A percentile compares a stretch with the other conserved stretches of the same genome.
Conservation (phyloP, 2,329 filamentous ascomycete species). For the Podosphaera fusca region DNA sequence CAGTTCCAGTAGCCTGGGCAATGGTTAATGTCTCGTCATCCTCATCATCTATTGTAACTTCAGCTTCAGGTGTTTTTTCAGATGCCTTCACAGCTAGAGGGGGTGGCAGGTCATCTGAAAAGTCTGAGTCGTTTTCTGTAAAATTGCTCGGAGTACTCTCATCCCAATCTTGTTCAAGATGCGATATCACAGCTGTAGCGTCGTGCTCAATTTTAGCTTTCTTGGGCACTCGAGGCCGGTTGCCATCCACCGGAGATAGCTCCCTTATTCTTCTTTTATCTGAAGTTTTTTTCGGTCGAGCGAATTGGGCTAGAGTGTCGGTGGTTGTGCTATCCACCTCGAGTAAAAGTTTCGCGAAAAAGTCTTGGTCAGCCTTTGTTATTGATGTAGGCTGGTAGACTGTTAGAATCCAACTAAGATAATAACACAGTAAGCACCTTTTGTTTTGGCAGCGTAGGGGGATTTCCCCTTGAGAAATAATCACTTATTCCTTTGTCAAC, state of each 20-base stretch:
- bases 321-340: conserved; percentile 66
- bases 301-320: conserved; percentile 31
- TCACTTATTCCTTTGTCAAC: conserved; percentile 83
- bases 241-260: conserved; percentile 41
- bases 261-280: conserved; percentile 59
- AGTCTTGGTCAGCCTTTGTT: conserved; percentile 72
- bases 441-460: conserved; percentile 44
- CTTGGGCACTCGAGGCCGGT: conserved; percentile 30
- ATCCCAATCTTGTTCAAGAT: conserved; percentile 27
- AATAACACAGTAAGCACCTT: conserved; percentile 35
- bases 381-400: conserved; percentile 33
- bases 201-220: conserved; percentile 30
- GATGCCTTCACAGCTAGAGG: conserved; percentile 35
- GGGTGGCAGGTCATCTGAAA: conserved; percentile 61
- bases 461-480: conserved; percentile 66
- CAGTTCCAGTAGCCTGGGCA: conserved; percentile 48
- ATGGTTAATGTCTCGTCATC: conserved; percentile 77
- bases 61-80: conserved; percentile 39
- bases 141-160: conserved; percentile 17
- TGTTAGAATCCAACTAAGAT: conserved; percentile 9
- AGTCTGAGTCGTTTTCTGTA: conserved; percentile 31
- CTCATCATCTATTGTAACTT: conserved; percentile 37
- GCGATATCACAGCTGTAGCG: conserved; percentile 23
- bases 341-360: conserved; percentile 61
- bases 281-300: conserved; percentile 47